A percentile compares a stretch with the other conserved stretches of the same genome.
These are phyloP conservation scores for Firmiana major DNA, from an alignment of 345 rosid species.

Conservation along the genomic window DNA sequence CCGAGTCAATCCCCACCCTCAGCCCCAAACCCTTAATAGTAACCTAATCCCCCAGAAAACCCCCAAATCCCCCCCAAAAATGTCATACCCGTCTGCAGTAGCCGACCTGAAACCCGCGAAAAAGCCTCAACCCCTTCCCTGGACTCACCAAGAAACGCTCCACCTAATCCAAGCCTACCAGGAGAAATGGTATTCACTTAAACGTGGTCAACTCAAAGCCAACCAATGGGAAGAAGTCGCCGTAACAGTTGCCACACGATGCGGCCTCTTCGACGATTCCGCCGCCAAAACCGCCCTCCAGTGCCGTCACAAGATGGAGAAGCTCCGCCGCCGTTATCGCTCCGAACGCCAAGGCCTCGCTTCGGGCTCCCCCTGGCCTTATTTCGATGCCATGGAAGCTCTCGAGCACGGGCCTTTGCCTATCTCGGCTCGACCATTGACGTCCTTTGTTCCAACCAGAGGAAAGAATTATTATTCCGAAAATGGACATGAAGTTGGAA, in stretches of 20 bases:
- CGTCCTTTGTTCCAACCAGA: conserved; percentile 22
- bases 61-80: neutral
- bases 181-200: conserved; percentile 62
- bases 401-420: conserved; percentile 64
- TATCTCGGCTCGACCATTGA: conserved; percentile 49
- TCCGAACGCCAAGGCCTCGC: conserved; percentile 46
- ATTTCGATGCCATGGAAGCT: conserved; percentile 60
- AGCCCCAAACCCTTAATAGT: no score
- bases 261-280: conserved; percentile 43
- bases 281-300: conserved; percentile 49
- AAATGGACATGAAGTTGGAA: neutral
- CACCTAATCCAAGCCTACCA: conserved; percentile 62
- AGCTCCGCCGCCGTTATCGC: conserved; percentile 69
- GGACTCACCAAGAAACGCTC: conserved; percentile 73
- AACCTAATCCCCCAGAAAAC: no score
- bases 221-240: conserved; percentile 77
- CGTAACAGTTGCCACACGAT: conserved; percentile 52
- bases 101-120: conserved; percentile 1
- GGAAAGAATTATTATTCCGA: neutral
- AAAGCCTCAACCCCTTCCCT: conserved; percentile 59
- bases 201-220: conserved; percentile 66
- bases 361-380: conserved; percentile 48
- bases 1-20: no score
- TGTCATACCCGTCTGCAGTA: neutral
- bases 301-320: conserved; percentile 90